Conservation (phyloP, 2,329 filamentous ascomycete species). For the Pyrenochaeta sp. region DNA sequence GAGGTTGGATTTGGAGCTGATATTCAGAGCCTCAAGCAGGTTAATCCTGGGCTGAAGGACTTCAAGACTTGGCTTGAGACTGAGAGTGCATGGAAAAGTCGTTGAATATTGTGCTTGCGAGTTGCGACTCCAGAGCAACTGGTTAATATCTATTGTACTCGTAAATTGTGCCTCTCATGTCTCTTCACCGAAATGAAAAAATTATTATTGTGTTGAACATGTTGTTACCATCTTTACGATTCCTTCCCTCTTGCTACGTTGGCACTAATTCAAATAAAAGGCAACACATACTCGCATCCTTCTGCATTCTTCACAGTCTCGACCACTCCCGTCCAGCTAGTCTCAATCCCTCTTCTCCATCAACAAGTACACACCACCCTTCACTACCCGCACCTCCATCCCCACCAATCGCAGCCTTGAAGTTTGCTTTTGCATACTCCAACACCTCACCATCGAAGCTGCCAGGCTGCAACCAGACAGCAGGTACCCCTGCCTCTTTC, state of each 20-base stretch:
- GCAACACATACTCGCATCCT: too few relatives aligned
- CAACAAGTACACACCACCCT: constrained; percentile 54
- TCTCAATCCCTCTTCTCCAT: constrained; percentile 50
- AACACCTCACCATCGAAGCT: constrained; percentile 82
- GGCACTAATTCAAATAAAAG: too few relatives aligned
- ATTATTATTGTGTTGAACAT: not conserved
- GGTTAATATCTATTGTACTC: not conserved
- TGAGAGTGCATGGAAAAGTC: constrained; percentile 45
- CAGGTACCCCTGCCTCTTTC: constrained; percentile 73
- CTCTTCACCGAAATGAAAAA: not conserved
- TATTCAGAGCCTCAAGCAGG: constrained; percentile 47
- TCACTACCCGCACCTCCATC: constrained; percentile 45
- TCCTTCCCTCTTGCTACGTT: not conserved
- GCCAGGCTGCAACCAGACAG: constrained; percentile 76
- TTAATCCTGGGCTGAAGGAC: constrained; percentile 55
- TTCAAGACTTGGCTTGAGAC: constrained; percentile 56
- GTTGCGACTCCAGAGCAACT: too few relatives aligned
- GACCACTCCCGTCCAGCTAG: constrained; percentile 47
- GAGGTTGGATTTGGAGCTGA: constrained; percentile 55
- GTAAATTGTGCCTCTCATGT: too few relatives aligned
- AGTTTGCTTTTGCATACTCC: constrained; percentile 72
- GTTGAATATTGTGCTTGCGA: not conserved
- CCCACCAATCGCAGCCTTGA: constrained; percentile 71
- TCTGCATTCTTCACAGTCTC: constrained; percentile 28
- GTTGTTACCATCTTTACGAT: not conserved